Evolutionary conservation across 306 rosid species (phyloP), one percentile per base, ranked within the genome.

Genomic region (Citrullus colocynthis): DNA sequence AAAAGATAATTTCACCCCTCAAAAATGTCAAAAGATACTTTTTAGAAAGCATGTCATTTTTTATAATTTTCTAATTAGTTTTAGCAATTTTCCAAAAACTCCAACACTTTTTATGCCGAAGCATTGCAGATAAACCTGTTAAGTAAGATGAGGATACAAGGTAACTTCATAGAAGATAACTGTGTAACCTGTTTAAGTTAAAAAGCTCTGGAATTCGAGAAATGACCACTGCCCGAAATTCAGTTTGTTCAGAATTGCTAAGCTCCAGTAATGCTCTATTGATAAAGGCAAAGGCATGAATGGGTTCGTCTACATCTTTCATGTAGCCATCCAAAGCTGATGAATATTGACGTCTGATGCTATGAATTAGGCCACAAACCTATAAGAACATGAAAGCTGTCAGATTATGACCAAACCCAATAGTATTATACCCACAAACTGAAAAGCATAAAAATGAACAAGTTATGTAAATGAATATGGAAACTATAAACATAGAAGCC

Each of bases 281-380:
- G 84, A 95, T 92, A 83, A 95, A 92, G 85, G 92, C 86, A 86
- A 95, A 95, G 73, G 93, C 90, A 80, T 89, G 93, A 86, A 92
- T 83, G 54, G 99, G 97, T 85, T 92, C 97, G 71, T 88, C 88
- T 62, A 79, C 84, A 85, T 88, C 99, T 83, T 91, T 90, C 93
- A 87, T 87, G 71, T 92, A 95, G 90, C 96, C 88, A 80, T 92
- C 97, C 87, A 95, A 71, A 76, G 99, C 97, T 78, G 92, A 85
- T 82, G 93, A 82, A 86, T 90, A 82, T 81, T 90, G 90, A 52
- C 81, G 87, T 77, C 90, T 83, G 76, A 86, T 82, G 61, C 88
- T 86, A 85, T 92, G 91, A 81, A 95, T 95, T 69, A 95, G 84
- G 60, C 97, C 97, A 87, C 97, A 92, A 86, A 95, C 97, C 99